Evolutionary conservation across 176 grass and related monocot species (phyloP).

Genomic region (Musa beccarii): DNA sequence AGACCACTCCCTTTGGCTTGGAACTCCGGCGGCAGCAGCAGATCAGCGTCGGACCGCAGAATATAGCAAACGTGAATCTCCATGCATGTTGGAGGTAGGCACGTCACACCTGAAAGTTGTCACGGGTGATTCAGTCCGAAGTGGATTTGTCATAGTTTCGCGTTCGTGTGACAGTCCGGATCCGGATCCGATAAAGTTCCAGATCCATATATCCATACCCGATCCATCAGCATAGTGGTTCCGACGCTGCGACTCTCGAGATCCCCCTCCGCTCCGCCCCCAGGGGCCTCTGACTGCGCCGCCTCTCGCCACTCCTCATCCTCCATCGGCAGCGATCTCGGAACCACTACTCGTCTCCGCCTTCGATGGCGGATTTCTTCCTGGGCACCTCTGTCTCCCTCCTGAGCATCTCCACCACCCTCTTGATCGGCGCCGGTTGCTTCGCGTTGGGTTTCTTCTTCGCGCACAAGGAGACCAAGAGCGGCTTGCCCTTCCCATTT

Average conservation of each 20-base stretch:
- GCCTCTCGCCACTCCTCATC: background rate
- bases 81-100: too few species aligned
- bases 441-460: constrained; percentile 79
- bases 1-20: too few species aligned
- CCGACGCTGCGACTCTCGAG: too few species aligned
- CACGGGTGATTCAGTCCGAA: too few species aligned
- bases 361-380: background rate
- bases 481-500: constrained; percentile 39
- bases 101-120: too few species aligned
- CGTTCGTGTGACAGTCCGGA: background rate
- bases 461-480: constrained; percentile 27
- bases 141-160: too few species aligned
- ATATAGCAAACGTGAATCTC: too few species aligned
- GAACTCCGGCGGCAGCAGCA: too few species aligned
- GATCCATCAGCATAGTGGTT: background rate
- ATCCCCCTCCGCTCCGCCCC: too few species aligned
- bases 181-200: background rate
- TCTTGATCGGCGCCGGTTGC: constrained; percentile 63
- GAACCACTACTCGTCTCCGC: background rate
- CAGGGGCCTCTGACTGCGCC: background rate
- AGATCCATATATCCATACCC: background rate
- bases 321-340: background rate
- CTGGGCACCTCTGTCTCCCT: constrained; percentile 23
- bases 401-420: constrained; percentile 22
- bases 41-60: too few species aligned